These are phyloP conservation scores for Ceratocystis smalleyi DNA, from an alignment of 2,329 filamentous ascomycete genomes.

Conservation along the genomic window DNA sequence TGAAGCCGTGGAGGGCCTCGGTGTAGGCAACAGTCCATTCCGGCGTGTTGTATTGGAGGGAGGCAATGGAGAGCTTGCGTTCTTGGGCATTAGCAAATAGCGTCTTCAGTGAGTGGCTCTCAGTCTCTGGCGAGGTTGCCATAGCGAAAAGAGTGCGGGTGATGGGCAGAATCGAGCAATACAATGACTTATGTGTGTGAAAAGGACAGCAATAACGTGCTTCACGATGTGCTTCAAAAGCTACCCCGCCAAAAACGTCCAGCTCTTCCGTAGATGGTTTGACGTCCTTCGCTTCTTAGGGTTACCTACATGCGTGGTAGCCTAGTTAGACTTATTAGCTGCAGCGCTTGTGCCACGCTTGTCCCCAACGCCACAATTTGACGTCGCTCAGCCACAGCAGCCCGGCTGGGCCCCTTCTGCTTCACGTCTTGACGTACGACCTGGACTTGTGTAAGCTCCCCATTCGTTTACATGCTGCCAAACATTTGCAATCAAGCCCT, in stretches of 20 bases:
- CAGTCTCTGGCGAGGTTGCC: slow-evolving; percentile 22
- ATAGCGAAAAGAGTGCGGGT: neutral
- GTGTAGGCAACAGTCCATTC: slow-evolving; percentile 53
- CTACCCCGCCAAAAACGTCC: slow-evolving; percentile 12
- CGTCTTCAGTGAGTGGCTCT: slow-evolving; percentile 35
- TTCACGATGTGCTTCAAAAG: neutral
- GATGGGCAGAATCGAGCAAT: neutral
- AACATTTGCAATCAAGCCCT: neutral
- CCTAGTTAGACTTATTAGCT: neutral
- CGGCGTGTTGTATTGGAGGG: slow-evolving; percentile 46
- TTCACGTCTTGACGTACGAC: neutral
- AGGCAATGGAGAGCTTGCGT: slow-evolving; percentile 43
- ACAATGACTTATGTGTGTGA: neutral
- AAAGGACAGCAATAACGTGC: neutral
- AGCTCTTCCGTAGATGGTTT: neutral
- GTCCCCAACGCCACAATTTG: neutral
- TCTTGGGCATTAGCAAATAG: slow-evolving; percentile 36
- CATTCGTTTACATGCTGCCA: neutral
- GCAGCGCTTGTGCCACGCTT: neutral
- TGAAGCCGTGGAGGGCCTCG: slow-evolving; percentile 53
- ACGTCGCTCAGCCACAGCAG: neutral
- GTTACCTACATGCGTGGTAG: neutral
- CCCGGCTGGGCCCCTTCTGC: neutral
- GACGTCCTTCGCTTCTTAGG: neutral
- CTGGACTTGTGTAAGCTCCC: neutral